Conservation (phyloP, 23 red algal genomes). For the Gracilariopsis chorda region DNA sequence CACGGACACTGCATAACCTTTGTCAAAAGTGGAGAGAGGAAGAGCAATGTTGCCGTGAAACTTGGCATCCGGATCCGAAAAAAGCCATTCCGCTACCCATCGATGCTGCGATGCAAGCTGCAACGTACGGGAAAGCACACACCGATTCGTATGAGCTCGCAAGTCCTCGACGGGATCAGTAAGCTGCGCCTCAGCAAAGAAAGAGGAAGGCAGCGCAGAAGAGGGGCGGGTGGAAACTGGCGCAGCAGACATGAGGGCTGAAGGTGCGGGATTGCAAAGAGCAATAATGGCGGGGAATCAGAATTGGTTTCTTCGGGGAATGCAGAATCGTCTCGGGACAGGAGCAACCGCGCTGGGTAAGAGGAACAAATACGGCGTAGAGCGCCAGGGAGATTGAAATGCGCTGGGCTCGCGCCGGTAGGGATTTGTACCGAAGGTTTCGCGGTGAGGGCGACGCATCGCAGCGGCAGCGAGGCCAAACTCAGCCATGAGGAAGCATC, state of each 20-base stretch:
- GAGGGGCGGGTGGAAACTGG: not conserved
- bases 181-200: not conserved
- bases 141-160: not conserved
- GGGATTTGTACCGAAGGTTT: no score
- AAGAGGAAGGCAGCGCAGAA: not conserved
- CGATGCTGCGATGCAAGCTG: constrained; percentile 25
- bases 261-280: not conserved
- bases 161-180: not conserved
- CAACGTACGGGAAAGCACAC: not conserved
- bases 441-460: no score
- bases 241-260: not conserved
- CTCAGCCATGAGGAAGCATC: no score
- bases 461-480: no score
- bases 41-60: constrained; percentile 20
- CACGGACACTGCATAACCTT: not conserved
- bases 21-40: constrained; percentile 26
- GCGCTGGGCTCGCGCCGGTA: no score
- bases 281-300: no score
- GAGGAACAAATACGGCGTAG: no score
- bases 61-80: not conserved
- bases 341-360: not conserved
- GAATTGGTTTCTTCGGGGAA: no score
- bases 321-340: no score
- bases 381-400: no score
- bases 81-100: constrained; percentile 52